A percentile compares a stretch with the other conserved stretches of the same genome.
Conservation (phyloP, 2,329 filamentous ascomycete genomes). For the Aschersonia sp. region DNA sequence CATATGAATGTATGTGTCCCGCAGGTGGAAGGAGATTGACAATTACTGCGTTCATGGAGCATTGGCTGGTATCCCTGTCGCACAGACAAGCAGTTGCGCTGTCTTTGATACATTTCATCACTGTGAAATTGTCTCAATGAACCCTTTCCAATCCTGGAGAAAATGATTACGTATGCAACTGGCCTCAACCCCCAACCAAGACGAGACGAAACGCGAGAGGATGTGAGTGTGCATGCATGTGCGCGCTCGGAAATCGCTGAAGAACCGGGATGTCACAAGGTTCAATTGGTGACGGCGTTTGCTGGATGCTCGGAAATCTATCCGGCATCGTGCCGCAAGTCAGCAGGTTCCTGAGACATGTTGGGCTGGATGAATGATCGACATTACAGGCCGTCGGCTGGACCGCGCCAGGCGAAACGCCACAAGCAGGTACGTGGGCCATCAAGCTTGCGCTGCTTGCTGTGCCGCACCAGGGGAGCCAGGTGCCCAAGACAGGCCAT, state of each 20-base stretch:
- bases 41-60: too few species aligned
- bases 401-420: not conserved
- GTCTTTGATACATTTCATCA: too few species aligned
- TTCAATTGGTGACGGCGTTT: not conserved
- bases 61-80: too few species aligned
- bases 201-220: not conserved
- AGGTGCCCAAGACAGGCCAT: not conserved
- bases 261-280: not conserved
- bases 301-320: too few species aligned
- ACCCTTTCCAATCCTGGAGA: not conserved
- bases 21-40: too few species aligned
- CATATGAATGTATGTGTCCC: too few species aligned
- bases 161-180: not conserved
- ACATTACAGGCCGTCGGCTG: not conserved
- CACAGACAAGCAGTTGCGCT: too few species aligned
- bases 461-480: not conserved
- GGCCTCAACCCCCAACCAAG: too few species aligned
- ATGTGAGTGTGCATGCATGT: not conserved
- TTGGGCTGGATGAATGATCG: not conserved
- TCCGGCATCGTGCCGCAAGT: not conserved
- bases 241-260: not conserved
- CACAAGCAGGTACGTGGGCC: not conserved
- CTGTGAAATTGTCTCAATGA: not conserved
- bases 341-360: not conserved
- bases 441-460: not conserved